phyloP scores from a whole-genome alignment of 495 filamentous ascomycete genomes.

The Aspergillus nidulans region DNA sequence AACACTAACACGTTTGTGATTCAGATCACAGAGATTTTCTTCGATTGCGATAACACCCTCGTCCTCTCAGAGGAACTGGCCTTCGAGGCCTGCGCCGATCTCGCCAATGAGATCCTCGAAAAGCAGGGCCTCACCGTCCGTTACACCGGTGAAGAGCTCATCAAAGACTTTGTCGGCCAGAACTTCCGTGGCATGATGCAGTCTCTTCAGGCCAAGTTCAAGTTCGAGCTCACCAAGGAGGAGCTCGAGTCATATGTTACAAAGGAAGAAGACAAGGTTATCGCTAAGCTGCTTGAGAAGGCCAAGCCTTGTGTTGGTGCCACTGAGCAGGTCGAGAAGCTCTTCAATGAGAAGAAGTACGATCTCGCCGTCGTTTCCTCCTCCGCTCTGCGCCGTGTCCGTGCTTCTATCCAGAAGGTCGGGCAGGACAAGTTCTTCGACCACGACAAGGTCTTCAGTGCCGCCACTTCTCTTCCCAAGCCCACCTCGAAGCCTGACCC shows the following conservation, averaged over 20 bases:
- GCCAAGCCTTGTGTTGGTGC: constrained; percentile 73
- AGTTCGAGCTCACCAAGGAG: constrained; percentile 59
- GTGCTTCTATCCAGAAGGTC: constrained; percentile 76
- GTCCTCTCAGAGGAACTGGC: constrained; percentile 87
- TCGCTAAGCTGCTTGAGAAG: constrained; percentile 67
- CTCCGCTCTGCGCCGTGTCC: constrained; percentile 72
- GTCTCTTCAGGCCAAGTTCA: constrained; percentile 70
- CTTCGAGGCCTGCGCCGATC: constrained; percentile 89
- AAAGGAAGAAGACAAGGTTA: constrained; percentile 78
- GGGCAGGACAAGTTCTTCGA: constrained; percentile 77
- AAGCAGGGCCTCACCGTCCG: constrained; percentile 59
- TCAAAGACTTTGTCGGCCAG: constrained; percentile 88
- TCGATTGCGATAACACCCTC: constrained; percentile 98
- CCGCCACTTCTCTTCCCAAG: constrained; percentile 69
- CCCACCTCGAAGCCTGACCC: constrained; percentile 92
- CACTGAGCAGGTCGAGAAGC: constrained; percentile 60
- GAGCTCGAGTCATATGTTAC: constrained; percentile 75
- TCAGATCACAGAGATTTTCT: constrained; percentile 77
- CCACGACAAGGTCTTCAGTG: constrained; percentile 70
- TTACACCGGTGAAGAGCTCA: constrained; percentile 75
- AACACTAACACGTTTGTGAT: constrained; percentile 7
- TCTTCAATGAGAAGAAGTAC: constrained; percentile 62
- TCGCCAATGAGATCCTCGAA: constrained; percentile 85
- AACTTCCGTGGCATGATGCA: constrained; percentile 93
- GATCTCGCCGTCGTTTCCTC: constrained; percentile 77